Conservation (phyloP, 2,329 filamentous ascomycete genomes). For the Alternaria infectoria region DNA sequence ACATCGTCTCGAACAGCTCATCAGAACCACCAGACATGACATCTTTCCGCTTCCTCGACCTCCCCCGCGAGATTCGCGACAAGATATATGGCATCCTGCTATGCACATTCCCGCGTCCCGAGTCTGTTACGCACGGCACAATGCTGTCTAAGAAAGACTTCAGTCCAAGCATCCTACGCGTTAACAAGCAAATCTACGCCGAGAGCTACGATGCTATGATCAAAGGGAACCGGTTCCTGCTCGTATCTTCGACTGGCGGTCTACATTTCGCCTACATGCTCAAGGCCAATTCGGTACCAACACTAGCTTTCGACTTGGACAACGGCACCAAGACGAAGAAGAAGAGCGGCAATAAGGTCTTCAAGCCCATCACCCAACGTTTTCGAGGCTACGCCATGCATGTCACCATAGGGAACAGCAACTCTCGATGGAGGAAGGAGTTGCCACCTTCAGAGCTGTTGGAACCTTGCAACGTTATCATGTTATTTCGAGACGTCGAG, state of each 20-base stretch:
- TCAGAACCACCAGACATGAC: neutral
- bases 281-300: neutral
- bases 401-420: neutral
- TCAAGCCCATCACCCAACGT: neutral
- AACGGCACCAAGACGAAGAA: neutral
- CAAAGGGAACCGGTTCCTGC: neutral
- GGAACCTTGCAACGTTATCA: neutral
- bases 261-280: neutral
- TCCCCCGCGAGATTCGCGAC: neutral
- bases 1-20: neutral
- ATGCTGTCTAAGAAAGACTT: neutral
- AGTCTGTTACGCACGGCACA: neutral
- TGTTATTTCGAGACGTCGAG: neutral
- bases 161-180: neutral
- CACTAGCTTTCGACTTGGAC: neutral
- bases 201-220: neutral
- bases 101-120: neutral
- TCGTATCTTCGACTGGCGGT: neutral
- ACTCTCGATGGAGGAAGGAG: neutral
- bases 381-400: neutral
- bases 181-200: neutral
- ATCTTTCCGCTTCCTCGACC: neutral
- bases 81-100: neutral
- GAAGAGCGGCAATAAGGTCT: neutral
- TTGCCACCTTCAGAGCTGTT: neutral